Base-by-base conservation (phyloP, 192 early-diverging fungal genomes). In the Umbelopsis ramanniana region DNA sequence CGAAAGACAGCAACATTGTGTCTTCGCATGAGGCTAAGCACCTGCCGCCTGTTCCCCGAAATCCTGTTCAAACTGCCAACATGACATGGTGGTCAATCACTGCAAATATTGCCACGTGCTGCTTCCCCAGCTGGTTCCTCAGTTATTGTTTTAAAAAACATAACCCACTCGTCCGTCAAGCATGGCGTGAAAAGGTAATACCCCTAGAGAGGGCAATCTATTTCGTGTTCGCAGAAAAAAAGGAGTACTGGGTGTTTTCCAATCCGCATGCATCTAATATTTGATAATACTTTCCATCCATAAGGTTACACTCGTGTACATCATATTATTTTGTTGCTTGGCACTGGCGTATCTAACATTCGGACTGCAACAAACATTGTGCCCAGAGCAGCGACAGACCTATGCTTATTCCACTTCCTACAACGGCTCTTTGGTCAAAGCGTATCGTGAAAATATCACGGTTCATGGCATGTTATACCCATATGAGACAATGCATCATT, bases 171-270 rank as follows among this genome's bases (percentile, higher is more conserved):
- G 71, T 70, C 66, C 78, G 75, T 23, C 86, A 87, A 35, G 86
- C 86, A 29, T 87, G 84, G 84, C 76, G 84, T 63, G 86, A 87
- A 76, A 87, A 87, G 71, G 84, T 79, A 79, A 57, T 23, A 10
- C 67, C 67, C 67, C 21, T 48, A 15, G 23, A 47, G 7, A 46
- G 17, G 10, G 37, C 55, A 29, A 29, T 29, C 29, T 35, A 26
- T 14, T 60, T 37, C 8, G 19, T n/a, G 10, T 21, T n/a, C 21
- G 10, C n/a, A 29, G 35, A 71, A 43, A 55, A 60, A 70, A 35
- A 70, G 35, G 21, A 35, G 26, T n/a, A 53, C 14, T 55, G 9
- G 46, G 38, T 66, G 38, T 37, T 43, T 43, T 33, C 29, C 29
- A 29, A 29, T 3, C 29, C 29, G 3, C 35, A 71, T 19, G 35